A percentile compares a stretch with the other conserved stretches of the same genome.
Evolutionary conservation across 2,329 filamentous ascomycete species (phyloP).

Genomic region (Sphaceloma murrayae): DNA sequence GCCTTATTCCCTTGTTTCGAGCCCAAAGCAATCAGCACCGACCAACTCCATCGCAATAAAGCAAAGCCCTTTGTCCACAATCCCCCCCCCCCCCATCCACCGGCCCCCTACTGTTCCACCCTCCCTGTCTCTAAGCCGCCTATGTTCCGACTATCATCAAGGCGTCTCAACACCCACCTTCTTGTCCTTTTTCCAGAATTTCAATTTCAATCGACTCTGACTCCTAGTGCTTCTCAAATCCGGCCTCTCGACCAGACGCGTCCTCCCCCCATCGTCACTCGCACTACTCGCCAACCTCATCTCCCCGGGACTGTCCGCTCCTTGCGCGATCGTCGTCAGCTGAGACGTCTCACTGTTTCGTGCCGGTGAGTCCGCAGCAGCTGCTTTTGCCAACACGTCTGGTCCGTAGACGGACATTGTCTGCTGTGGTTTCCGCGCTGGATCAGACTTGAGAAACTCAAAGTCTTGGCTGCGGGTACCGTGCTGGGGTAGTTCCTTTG

Average conservation of each 20-base stretch:
- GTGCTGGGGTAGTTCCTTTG: conserved; percentile 19
- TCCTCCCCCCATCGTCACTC: neutral
- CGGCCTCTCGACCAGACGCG: neutral
- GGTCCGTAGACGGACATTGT: conserved; percentile 17
- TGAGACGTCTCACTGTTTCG: conserved; percentile 12
- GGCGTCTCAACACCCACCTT: conserved; percentile 15
- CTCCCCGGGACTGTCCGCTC: too few relatives aligned
- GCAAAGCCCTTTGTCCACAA: neutral
- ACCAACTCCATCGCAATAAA: conserved; percentile 13
- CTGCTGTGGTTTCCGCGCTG: too few relatives aligned
- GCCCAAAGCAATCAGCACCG: conserved; percentile 5
- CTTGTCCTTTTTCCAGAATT: conserved; percentile 30
- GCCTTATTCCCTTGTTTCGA: too few relatives aligned
- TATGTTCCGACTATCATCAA: neutral
- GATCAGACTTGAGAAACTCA: conserved; percentile 8
- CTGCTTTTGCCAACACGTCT: conserved; percentile 14
- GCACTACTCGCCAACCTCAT: neutral
- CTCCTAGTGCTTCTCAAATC: conserved; percentile 25
- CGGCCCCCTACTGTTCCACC: neutral
- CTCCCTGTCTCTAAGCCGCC: neutral
- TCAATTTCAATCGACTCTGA: conserved; percentile 29
- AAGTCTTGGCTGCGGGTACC: conserved; percentile 10
- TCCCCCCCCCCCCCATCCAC: neutral
- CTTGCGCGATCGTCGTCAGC: conserved; percentile 13
- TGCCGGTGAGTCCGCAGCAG: conserved; percentile 6